Conservation (phyloP, 257 asterid genomes). For the Echites panduratus region DNA sequence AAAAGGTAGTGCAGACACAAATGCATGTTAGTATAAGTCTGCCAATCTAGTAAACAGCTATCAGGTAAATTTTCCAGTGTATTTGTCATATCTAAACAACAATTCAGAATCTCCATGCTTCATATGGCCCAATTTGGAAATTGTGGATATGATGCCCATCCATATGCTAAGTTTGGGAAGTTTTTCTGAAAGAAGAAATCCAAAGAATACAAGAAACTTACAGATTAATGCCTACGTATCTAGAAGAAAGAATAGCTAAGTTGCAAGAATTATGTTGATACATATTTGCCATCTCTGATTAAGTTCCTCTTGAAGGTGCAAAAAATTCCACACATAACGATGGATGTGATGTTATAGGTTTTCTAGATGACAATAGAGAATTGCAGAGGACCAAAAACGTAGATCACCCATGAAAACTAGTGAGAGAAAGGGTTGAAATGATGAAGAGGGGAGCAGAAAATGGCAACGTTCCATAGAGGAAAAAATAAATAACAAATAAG, state of each 20-base stretch:
- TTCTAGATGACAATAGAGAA: not conserved
- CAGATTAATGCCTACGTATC: not conserved
- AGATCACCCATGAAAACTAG: not conserved
- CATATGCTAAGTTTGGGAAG: not conserved
- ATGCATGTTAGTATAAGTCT: not conserved
- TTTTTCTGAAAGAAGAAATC: not conserved
- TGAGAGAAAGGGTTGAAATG: not conserved
- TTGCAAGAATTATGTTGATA: not conserved
- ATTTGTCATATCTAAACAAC: not conserved
- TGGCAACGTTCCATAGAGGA: not conserved
- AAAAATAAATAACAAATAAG: not conserved
- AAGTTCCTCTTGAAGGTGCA: not conserved
- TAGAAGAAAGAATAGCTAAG: not conserved
- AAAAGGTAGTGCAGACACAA: constrained; percentile 10
- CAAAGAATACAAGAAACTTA: not conserved
- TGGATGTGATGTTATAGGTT: not conserved
- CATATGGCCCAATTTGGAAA: not conserved
- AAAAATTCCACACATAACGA: not conserved
- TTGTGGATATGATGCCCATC: not conserved
- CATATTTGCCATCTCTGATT: not conserved
- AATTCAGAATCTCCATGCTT: too few species aligned
- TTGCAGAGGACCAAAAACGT: not conserved
- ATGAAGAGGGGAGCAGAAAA: not conserved
- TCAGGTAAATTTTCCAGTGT: not conserved
- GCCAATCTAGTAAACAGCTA: not conserved